Evolutionary conservation across 495 filamentous ascomycete genomes (phyloP), one percentile per base, ranked within the genome.

Genomic region (Xylaria scruposa): DNA sequence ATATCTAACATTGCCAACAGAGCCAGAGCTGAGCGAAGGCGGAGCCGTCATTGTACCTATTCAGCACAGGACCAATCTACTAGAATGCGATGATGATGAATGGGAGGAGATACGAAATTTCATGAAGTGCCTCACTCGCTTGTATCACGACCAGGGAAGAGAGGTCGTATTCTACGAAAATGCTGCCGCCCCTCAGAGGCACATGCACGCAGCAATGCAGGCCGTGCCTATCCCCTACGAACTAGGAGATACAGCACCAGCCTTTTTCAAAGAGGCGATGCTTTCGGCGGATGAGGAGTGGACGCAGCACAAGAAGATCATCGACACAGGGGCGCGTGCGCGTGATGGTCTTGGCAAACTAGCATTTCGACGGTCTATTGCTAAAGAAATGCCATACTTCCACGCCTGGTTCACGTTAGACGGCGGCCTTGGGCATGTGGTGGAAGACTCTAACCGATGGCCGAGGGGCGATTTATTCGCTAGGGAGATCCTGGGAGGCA

Each of bases 21-120:
- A 94, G 74, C 96, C 96, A 0, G 97, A 99, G 74, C 85, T 99
- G 69, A 93, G 87, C 64, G 88, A 91, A 46, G 92, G 94, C 38
- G 91, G 94, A 44, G 93, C 94, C 13, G 88, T 93, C 44, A 97
- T 98, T 74, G 91, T 95, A 12, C 96, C 96, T 29, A 92, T 97
- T 61, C 91, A 93, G 79, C 96, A 99, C 79, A 91, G 91, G 54
- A 89, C 87, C 40, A 99, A 98, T 78, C 89, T 98, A 15, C 85
- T 99, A 29, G 96, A 98, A 81, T 98, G 97, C 78, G 97, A 98
- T 78, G 97, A 98, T 78, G 97, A 98, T 76, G 96, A 99, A 80
- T 99, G 97, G 96, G 96, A 99, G 75, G 96, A 99, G 78, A 93
- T 99, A 49, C 91, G 95, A 80, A 99, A 99, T 81, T 99, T 99